Percentiles rank a stretch among this genome's conserved stretches.
These are phyloP conservation scores for Petunia secreta DNA, from an alignment of 257 asterid genomes.

Conservation along the genomic window DNA sequence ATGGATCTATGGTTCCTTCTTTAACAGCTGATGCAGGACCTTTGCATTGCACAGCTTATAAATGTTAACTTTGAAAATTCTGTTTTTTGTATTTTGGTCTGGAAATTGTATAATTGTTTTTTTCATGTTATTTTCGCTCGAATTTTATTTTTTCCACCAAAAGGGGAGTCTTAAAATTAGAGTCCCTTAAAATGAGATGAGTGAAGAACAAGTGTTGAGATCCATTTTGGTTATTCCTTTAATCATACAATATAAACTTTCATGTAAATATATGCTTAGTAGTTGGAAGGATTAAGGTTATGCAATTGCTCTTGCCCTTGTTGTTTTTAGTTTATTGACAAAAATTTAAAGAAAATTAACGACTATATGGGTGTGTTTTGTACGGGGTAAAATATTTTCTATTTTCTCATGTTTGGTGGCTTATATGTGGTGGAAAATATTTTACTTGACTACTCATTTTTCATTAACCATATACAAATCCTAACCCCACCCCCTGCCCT, in stretches of 20 bases:
- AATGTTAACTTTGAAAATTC: slow-evolving; percentile 37
- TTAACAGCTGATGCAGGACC: slow-evolving; percentile 73
- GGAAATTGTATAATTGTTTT: not conserved
- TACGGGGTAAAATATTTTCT: no score
- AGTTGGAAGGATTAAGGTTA: not conserved
- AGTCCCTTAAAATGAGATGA: slow-evolving; percentile 19
- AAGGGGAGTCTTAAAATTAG: not conserved
- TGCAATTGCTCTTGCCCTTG: not conserved
- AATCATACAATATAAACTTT: not conserved
- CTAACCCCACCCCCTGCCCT: no score
- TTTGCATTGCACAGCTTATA: slow-evolving; percentile 43
- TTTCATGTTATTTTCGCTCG: not conserved
- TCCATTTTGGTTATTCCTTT: slow-evolving; percentile 7
- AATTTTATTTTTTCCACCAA: not conserved
- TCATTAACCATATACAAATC: no score
- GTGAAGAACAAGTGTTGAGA: not conserved
- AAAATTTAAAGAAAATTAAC: not conserved
- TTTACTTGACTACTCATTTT: no score
- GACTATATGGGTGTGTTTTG: no score
- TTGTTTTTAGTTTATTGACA: not conserved
- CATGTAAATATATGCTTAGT: slow-evolving; percentile 17
- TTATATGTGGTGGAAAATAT: no score
- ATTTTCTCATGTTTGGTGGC: no score
- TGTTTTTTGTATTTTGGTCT: not conserved
- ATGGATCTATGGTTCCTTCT: slow-evolving; percentile 67